Evolutionary conservation across 1,284 basidiomycete genomes (phyloP).

Genomic region (Irpex sp.): DNA sequence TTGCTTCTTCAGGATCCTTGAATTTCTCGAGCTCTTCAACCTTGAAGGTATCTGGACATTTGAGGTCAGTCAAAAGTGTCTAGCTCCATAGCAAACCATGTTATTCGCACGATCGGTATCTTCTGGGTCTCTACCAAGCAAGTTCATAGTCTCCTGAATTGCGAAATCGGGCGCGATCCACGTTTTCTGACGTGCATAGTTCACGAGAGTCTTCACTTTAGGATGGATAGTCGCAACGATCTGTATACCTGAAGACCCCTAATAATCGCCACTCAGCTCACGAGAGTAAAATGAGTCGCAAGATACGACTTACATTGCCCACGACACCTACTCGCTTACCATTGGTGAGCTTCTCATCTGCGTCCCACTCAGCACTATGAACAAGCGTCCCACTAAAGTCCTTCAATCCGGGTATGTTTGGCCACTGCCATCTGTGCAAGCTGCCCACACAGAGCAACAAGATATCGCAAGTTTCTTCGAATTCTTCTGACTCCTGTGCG

Average conservation of each 20-base stretch:
- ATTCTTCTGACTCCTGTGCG: slow-evolving; percentile 10
- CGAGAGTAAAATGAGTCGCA: too few species aligned
- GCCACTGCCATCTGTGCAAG: slow-evolving; percentile 17
- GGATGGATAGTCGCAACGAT: slow-evolving; percentile 57
- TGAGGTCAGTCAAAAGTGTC: background rate
- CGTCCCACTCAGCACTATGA: slow-evolving; percentile 51
- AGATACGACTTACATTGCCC: slow-evolving; percentile 41
- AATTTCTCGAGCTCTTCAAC: slow-evolving; percentile 50
- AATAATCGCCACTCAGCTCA: background rate
- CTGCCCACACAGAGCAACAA: slow-evolving; percentile 12
- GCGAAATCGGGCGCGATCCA: slow-evolving; percentile 56
- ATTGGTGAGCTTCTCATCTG: slow-evolving; percentile 39
- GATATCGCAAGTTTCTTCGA: slow-evolving; percentile 17
- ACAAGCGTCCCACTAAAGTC: slow-evolving; percentile 13
- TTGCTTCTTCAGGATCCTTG: slow-evolving; percentile 45
- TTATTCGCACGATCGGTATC: slow-evolving; percentile 37
- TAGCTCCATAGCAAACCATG: slow-evolving; percentile 11
- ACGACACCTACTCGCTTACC: slow-evolving; percentile 59
- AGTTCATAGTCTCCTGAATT: slow-evolving; percentile 32
- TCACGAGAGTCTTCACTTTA: slow-evolving; percentile 45
- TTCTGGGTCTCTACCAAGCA: slow-evolving; percentile 32
- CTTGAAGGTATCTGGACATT: slow-evolving; percentile 41
- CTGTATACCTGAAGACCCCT: slow-evolving; percentile 66
- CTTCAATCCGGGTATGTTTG: slow-evolving; percentile 15
- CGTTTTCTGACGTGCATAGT: slow-evolving; percentile 60